Evolutionary conservation across 495 filamentous ascomycete genomes (phyloP).

Genomic region (Bacidia rubella): DNA sequence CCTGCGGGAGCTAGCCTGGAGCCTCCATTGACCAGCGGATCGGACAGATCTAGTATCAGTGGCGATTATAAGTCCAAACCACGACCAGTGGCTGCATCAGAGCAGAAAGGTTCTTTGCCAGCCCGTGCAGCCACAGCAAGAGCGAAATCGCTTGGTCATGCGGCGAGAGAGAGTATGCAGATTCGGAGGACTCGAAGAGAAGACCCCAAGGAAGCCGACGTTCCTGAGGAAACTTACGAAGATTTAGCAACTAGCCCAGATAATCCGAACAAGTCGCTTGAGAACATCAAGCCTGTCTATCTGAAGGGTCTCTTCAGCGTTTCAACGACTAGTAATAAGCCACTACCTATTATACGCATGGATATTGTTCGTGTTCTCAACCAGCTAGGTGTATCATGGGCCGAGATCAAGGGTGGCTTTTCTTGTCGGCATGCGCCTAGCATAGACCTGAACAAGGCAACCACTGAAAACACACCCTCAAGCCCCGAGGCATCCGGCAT

Average conservation of each 20-base stretch:
- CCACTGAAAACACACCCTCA: constrained; percentile 38
- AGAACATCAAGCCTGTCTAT: constrained; percentile 78
- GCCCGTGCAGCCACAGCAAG: constrained; percentile 48
- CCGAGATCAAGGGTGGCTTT: constrained; percentile 89
- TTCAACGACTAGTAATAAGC: constrained; percentile 86
- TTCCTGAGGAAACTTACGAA: constrained; percentile 56
- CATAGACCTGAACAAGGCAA: constrained; percentile 67
- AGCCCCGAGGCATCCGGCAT: constrained; percentile 40
- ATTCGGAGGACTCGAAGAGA: constrained; percentile 59
- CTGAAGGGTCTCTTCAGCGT: constrained; percentile 97
- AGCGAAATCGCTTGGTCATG: constrained; percentile 83
- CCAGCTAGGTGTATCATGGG: constrained; percentile 76
- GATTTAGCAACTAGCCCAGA: constrained; percentile 38
- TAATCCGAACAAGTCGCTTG: constrained; percentile 42
- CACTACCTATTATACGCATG: constrained; percentile 64
- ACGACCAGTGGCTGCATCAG: constrained; percentile 26
- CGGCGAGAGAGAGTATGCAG: constrained; percentile 79
- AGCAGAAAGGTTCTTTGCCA: constrained; percentile 29
- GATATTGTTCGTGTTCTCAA: constrained; percentile 89
- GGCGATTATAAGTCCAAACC: constrained; percentile 26
- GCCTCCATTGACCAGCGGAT: constrained; percentile 61
- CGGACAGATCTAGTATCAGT: constrained; percentile 49
- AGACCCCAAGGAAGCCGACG: constrained; percentile 49
- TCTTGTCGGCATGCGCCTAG: constrained; percentile 75
- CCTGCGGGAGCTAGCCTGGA: constrained; percentile 38